Base-by-base conservation (phyloP, 2,329 filamentous ascomycete species). In the Pseudogymnoascus pannorum region DNA sequence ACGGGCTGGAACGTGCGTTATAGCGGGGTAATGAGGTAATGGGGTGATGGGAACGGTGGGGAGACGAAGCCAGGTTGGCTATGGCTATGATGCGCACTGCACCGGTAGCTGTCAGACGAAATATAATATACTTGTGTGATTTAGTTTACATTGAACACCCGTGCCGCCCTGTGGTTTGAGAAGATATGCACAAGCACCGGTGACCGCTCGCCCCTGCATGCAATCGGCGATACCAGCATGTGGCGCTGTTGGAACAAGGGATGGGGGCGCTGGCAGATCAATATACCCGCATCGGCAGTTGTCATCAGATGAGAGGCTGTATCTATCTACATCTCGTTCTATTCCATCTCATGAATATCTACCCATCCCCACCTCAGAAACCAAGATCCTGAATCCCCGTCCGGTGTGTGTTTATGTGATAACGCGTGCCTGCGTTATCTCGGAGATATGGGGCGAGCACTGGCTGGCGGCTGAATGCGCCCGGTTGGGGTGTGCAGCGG, bases 231-330 rank as follows among this genome's bases (percentile, higher is more conserved):
- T 6, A 4, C 4, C 42, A 16, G 22, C 9, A 12, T 18, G 24
- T 31, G n/a, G 8, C 48, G 7, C 4, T 26, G 48, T 51, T 29
- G 24, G 44, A 51, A 29, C 14, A 16, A 18, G n/a, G 44, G 22
- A 29, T 29, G n/a, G 44, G 44, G 44, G 44, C 14, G 5, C n/a
- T 54, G 48, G 48, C 26, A 54, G 48, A 31, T 54, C 16, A 16
- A 54, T 54, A 54, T 31, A 54, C 48, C 48, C 48, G 48, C 48
- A 18, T 31, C 48, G 48, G 48, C 48, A 54, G 48, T 54, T 18
- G 7, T 16, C 5, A 12, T 31, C 5, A 54, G 11, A 54, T 16
- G 26, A 29, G 18, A 31, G 12, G 5, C 3, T 20, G n/a, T 20
- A 54, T 54, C 48, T 18, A 54, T 33, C n/a, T 11, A n/a, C 5